Evolutionary conservation across 106 monocot species (phyloP).

Genomic region (Allium sativum): DNA sequence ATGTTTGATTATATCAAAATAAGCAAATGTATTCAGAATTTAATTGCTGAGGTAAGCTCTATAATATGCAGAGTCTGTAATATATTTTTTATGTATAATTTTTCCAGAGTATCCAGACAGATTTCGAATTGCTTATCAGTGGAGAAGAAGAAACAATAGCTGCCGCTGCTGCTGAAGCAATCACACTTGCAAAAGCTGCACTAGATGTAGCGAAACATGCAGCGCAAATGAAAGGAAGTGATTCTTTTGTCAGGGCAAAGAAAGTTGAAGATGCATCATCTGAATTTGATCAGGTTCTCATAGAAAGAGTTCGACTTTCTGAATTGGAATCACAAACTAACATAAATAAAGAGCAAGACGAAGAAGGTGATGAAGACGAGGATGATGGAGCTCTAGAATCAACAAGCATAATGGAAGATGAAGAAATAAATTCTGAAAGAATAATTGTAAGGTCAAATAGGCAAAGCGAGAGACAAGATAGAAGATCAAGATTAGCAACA

Average conservation of each 20-base stretch:
- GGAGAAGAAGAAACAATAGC: conserved; percentile 62
- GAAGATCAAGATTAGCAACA: conserved; percentile 52
- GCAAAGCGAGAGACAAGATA: conserved; percentile 65
- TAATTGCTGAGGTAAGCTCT: no score
- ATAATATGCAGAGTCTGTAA: no score
- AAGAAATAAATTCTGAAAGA: background rate
- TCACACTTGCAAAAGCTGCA: conserved; percentile 83
- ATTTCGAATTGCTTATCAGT: conserved; percentile 30
- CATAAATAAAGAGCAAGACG: conserved; percentile 2
- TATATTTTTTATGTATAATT: background rate
- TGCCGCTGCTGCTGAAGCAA: conserved; percentile 72
- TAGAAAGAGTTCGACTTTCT: conserved; percentile 27
- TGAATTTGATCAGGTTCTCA: conserved; percentile 16
- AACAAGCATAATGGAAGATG: conserved; percentile 13
- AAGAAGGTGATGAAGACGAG: conserved; percentile 1
- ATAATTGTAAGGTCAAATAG: conserved; percentile 60
- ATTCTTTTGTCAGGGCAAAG: conserved; percentile 8
- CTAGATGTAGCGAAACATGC: conserved; percentile 70
- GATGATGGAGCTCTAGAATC: background rate
- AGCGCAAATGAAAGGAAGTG: conserved; percentile 30
- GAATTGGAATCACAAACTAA: conserved; percentile 20
- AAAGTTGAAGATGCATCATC: conserved; percentile 20
- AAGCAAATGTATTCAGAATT: no score
- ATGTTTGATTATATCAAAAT: no score
- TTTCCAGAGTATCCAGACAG: conserved; percentile 21